Percentiles rank a stretch among this genome's conserved stretches.
phyloP scores from a whole-genome alignment of 2,329 filamentous ascomycete genomes.

The Apiospora phragmitis region DNA sequence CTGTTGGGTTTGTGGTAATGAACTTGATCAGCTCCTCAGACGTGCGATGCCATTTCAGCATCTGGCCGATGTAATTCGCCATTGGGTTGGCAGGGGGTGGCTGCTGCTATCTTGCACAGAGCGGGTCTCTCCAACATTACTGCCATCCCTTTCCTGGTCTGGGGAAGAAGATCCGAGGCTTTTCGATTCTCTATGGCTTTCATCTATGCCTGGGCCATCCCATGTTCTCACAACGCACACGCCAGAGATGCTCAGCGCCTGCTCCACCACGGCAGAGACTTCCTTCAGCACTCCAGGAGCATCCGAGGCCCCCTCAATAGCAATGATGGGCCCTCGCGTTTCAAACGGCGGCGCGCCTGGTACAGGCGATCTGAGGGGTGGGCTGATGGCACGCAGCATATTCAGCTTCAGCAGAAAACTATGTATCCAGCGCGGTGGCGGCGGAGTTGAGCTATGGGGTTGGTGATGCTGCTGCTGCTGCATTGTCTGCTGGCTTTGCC shows the following conservation, averaged over 20 bases:
- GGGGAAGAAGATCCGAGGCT: not conserved
- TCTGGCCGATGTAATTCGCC: constrained; percentile 64
- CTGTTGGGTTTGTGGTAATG: constrained; percentile 36
- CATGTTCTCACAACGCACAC: constrained; percentile 50
- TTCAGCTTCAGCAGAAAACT: constrained; percentile 71
- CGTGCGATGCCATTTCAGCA: constrained; percentile 73
- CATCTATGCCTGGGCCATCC: constrained; percentile 33
- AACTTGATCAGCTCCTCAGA: constrained; percentile 67
- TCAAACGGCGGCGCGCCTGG: constrained; percentile 32
- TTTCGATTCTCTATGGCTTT: not conserved
- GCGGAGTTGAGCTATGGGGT: constrained; percentile 5
- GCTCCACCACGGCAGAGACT: constrained; percentile 65
- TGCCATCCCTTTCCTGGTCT: constrained; percentile 14
- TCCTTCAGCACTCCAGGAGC: constrained; percentile 51
- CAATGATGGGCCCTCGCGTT: constrained; percentile 76
- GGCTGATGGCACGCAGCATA: constrained; percentile 74
- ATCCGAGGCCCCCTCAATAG: constrained; percentile 66
- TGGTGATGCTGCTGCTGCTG: constrained; percentile 10
- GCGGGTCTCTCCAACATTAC: not conserved
- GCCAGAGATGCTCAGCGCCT: constrained; percentile 53
- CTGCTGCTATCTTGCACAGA: constrained; percentile 17
- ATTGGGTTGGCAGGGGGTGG: constrained; percentile 42
- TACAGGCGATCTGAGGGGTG: constrained; percentile 52
- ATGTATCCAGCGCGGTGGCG: constrained; percentile 9
- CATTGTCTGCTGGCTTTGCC: not conserved